These are phyloP conservation scores for Penicillium paneum DNA, from an alignment of 2,329 filamentous ascomycete genomes.

Conservation along the genomic window DNA sequence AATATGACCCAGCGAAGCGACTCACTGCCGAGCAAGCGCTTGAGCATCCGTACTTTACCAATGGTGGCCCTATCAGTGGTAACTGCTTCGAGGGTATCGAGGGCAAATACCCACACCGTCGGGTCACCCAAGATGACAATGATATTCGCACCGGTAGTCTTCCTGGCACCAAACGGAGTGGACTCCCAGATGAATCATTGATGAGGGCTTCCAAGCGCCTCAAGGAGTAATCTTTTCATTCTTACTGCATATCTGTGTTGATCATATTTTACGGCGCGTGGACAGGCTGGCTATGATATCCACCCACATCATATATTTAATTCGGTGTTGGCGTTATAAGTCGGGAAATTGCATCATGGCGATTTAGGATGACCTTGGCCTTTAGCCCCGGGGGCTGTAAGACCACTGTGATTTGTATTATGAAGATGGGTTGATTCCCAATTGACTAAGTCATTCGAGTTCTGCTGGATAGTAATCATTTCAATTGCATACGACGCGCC, in stretches of 20 bases:
- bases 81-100: constrained; percentile 92
- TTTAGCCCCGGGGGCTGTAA: neutral
- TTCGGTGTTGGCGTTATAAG: neutral
- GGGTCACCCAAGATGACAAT: constrained; percentile 92
- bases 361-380: neutral
- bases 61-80: constrained; percentile 63
- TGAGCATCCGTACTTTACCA: constrained; percentile 84
- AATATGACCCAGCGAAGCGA: constrained; percentile 88
- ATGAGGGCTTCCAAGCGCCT: constrained; percentile 55
- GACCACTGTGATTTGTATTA: neutral
- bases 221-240: constrained; percentile 42
- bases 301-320: neutral
- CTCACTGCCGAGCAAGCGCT: constrained; percentile 84
- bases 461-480: neutral
- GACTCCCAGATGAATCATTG: constrained; percentile 76
- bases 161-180: constrained; percentile 86
- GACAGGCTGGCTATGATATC: neutral
- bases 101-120: constrained; percentile 81
- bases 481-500: neutral
- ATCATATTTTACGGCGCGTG: neutral
- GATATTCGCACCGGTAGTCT: constrained; percentile 89
- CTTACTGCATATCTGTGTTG: neutral
- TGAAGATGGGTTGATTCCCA: neutral
- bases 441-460: neutral
- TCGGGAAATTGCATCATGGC: neutral